Base-by-base conservation (phyloP, 75 land plant species). In the Larix kaempferi region DNA sequence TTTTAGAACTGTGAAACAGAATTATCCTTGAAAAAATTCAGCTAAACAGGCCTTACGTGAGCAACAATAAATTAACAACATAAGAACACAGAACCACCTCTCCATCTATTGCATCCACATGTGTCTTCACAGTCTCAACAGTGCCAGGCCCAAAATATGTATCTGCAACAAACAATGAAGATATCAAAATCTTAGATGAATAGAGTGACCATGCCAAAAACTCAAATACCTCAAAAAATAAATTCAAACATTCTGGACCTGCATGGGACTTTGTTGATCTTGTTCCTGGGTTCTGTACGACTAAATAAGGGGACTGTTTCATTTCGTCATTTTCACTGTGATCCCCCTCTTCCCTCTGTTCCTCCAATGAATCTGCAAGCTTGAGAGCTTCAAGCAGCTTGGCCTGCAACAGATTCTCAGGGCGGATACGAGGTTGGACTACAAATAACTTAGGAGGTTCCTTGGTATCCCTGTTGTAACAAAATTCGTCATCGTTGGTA, bases 121-220 rank as follows among this genome's bases (percentile, higher is more conserved):
- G 92, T 59, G 81, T 75, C 76, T 90, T 90, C 39, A 95, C 65
- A 71, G 73, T 89, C n/a, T 89, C 93, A 39, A 93, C 88, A 17
- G 98, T 95, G 55, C 98, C 98, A 12, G 82, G 80, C 79, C 98
- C 98, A 84, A 95, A 95, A 81, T 80, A 93, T 56, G 88, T 85
- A 64, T 85, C 98, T 91, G 81, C 64, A 11, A 56, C 29, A 56
- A 26, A 55, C 27, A 23, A 22, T 19, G 76, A 74, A 22, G 25
- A 54, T 19, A 56, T 35, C 54, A 21, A 26, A 78, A 26, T 37
- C 22, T 29, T n/a, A 29, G 13, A 49, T 21, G 15, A 25, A 52
- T 10, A 35, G 17, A 33, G 19, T 21, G 63, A 76, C 16, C 69
- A 33, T 21, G 29, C 15, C 67, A 64, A 64, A 63, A 64, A 29